Base-by-base conservation (phyloP, 495 filamentous ascomycete genomes). In the Trypethelium eluteriae region DNA sequence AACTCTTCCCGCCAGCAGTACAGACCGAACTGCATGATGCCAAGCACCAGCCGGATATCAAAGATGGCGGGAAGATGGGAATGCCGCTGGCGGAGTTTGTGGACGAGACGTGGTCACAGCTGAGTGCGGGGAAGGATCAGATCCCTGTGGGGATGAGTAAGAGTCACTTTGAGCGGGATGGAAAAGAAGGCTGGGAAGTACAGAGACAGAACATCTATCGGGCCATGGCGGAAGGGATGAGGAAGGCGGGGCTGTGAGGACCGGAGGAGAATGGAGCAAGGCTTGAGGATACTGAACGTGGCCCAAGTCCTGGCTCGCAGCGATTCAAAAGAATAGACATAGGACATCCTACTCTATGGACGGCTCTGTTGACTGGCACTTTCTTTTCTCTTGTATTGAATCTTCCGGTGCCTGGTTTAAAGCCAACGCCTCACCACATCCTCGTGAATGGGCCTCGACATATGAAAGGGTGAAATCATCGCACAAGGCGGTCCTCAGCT, bases 1-100 rank as follows among this genome's bases (percentile, higher is more conserved):
- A 91, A 75, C 73, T 89, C 14, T 78, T 86, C 56, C 87, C 87
- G 5, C 87, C 88, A 3, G 81, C 85, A 2, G 86, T 91, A 36
- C 85, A 87, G 77, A 91, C 83, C 5, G 84, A 86, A 73, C 74
- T 86, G 62, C 83, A 85, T 65, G 75, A 81, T 62, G 76, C 76
- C 62, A 81, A 82, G 69, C 66, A 71, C 25, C 81, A 85, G 66
- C 68, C 68, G 18, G 35, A 69, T 46, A 62, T 67, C 71, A 75
- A 81, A 41, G 73, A 76, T 25, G 82, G 80, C 12, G 61, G 77
- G 38, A 62, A 66, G 1, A 69, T 83, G 2, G 88, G 86, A 0
- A 89, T 91, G 78, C 84, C 86, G 6, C 69, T 91, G 6, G 76
- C 79, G 2, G 75, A 83, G 65, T 91, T 86, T 70, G 80, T 74